Evolutionary conservation across 257 asterid genomes (phyloP).

Genomic region (Solanum bulbocastanum): DNA sequence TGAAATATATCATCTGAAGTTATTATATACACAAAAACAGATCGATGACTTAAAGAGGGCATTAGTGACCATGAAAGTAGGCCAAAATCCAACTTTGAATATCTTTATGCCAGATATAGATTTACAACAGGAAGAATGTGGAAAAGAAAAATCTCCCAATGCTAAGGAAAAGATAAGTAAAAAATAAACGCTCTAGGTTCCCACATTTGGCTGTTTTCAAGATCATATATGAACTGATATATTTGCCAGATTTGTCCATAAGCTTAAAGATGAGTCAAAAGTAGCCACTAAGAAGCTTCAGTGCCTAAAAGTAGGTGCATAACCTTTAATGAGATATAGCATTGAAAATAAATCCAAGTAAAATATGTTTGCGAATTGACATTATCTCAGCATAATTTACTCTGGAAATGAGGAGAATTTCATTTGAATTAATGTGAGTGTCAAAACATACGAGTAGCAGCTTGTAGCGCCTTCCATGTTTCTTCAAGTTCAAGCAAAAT

Average conservation of each 20-base stretch:
- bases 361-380: neutral
- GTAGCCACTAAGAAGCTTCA: neutral
- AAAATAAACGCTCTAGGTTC: neutral
- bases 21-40: neutral
- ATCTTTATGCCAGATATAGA: neutral
- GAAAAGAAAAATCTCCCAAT: neutral
- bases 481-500: conserved; percentile 86
- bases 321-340: neutral
- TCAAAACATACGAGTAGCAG: conserved; percentile 62
- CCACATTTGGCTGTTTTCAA: neutral
- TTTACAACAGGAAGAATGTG: neutral
- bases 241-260: neutral
- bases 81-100: neutral
- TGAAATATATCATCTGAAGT: neutral
- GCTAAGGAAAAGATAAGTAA: neutral
- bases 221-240: neutral
- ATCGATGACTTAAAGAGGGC: neutral
- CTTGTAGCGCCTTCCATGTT: conserved; percentile 70
- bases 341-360: neutral
- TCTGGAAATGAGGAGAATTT: neutral
- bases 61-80: neutral
- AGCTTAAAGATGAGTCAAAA: neutral
- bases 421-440: neutral
- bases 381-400: neutral
- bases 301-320: neutral